phyloP scores from a whole-genome alignment of 1,284 basidiomycete genomes.

The Cutaneotrichosporon sp. region DNA sequence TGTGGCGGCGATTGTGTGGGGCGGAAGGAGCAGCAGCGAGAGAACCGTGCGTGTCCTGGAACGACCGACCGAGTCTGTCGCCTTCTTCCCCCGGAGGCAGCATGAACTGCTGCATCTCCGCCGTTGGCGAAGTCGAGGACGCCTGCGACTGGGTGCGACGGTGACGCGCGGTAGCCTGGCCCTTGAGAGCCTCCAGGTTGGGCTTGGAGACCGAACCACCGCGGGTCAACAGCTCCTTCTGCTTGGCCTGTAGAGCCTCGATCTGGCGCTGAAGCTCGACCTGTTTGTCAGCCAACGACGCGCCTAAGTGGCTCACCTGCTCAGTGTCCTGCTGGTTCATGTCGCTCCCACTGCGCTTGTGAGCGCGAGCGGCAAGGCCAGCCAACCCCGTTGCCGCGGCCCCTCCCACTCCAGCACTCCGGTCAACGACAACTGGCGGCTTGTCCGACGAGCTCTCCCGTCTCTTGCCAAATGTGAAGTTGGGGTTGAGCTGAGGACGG shows the following conservation, averaged over 20 bases:
- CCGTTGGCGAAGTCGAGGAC: conserved; percentile 42
- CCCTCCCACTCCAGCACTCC: conserved; percentile 44
- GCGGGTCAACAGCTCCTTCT: conserved; percentile 80
- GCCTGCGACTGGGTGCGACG: conserved; percentile 79
- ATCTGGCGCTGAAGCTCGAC: conserved; percentile 87
- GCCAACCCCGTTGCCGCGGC: conserved; percentile 47
- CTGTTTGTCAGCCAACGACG: conserved; percentile 54
- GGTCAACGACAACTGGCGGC: conserved; percentile 35
- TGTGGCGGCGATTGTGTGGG: conserved; percentile 82
- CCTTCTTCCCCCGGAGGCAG: conserved; percentile 18
- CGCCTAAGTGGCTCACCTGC: conserved; percentile 60
- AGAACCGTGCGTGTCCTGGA: conserved; percentile 32
- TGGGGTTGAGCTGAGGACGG: conserved; percentile 81
- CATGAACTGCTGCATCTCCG: conserved; percentile 17
- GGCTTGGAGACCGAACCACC: conserved; percentile 66
- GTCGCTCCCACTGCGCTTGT: conserved; percentile 62
- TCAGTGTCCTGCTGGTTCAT: conserved; percentile 71
- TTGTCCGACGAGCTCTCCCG: conserved; percentile 20
- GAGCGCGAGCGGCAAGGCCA: conserved; percentile 52
- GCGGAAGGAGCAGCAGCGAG: conserved; percentile 26
- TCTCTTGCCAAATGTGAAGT: conserved; percentile 77
- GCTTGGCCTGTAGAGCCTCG: conserved; percentile 83
- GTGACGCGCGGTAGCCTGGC: conserved; percentile 59
- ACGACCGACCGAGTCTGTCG: conserved; percentile 20
- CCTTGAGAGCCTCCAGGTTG: conserved; percentile 56